These are phyloP conservation scores for Acephala macrosclerotiorum DNA, from an alignment of 2,329 filamentous ascomycete genomes.

Conservation along the genomic window DNA sequence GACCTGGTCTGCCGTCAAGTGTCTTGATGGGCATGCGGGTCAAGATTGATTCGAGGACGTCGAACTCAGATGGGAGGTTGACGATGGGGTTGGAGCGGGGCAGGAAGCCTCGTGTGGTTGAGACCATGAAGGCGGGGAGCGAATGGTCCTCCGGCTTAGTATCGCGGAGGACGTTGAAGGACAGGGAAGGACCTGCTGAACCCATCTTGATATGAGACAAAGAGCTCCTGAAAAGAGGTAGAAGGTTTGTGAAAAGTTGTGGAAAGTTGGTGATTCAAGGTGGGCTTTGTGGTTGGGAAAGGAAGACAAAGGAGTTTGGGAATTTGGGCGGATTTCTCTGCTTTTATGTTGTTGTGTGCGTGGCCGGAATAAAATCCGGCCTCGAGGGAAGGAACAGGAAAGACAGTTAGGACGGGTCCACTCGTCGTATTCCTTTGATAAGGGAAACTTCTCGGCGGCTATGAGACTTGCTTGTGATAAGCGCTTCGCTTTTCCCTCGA, in stretches of 20 bases:
- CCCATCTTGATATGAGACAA: conserved; percentile 38
- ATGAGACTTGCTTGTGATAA: background rate
- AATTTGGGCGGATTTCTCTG: conserved; percentile 28
- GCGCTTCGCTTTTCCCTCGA: background rate
- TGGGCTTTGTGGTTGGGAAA: conserved; percentile 21
- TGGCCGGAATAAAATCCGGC: conserved; percentile 43
- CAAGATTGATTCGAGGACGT: conserved; percentile 74
- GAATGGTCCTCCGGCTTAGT: conserved; percentile 66
- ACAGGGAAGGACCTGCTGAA: conserved; percentile 35
- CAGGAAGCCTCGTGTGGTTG: conserved; percentile 76
- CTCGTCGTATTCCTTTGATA: conserved; percentile 32
- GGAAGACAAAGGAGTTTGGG: conserved; percentile 27
- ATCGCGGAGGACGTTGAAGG: conserved; percentile 70
- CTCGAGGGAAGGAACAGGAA: conserved; percentile 32
- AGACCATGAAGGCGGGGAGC: conserved; percentile 81
- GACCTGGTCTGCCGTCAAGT: conserved; percentile 74
- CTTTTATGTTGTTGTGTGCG: conserved; percentile 37
- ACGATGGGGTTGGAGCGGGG: conserved; percentile 70
- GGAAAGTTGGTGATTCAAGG: conserved; percentile 1
- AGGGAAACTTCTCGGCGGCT: conserved; percentile 22
- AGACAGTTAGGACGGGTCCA: conserved; percentile 20
- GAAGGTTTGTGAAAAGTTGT: conserved; percentile 9
- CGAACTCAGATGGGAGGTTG: conserved; percentile 76
- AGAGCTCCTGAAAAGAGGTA: conserved; percentile 9
- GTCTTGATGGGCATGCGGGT: conserved; percentile 82